Evolutionary conservation across 192 early-diverging fungal genomes (phyloP).

Genomic region (Umbelopsis sp.): DNA sequence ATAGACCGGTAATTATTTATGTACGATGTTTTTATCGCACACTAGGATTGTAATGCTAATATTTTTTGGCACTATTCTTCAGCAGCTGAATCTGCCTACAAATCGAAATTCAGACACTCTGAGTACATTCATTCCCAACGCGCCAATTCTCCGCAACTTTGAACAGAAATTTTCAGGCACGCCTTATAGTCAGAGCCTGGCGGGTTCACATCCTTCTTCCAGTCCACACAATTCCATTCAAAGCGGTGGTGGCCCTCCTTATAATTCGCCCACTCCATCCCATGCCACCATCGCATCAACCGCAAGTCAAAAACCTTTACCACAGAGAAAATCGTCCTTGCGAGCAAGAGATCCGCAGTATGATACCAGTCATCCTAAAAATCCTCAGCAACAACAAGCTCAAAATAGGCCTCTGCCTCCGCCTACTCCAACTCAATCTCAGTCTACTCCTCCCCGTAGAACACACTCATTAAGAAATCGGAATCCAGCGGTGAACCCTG

Average conservation of each 20-base stretch:
- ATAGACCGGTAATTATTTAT: background rate
- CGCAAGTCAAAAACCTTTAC: background rate
- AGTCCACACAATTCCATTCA: conserved; percentile 5
- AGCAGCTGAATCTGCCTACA: conserved; percentile 9
- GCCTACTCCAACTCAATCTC: background rate
- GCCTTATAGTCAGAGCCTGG: background rate
- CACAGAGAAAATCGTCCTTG: conserved; percentile 3
- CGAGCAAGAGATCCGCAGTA: background rate
- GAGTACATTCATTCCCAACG: conserved; percentile 25
- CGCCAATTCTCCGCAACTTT: conserved; percentile 16
- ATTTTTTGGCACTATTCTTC: background rate
- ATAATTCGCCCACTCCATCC: conserved; percentile 7
- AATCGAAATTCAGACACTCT: conserved; percentile 23
- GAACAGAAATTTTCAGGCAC: background rate
- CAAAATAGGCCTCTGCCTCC: background rate
- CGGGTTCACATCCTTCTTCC: background rate
- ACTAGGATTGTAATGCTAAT: no score
- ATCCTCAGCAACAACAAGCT: background rate
- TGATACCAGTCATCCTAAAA: background rate
- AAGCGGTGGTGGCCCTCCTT: background rate
- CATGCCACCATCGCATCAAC: conserved; percentile 1
- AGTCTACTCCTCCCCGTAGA: conserved; percentile 10
- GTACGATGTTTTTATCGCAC: background rate
- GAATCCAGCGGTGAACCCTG: background rate
- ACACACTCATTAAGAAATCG: background rate